Evolutionary conservation across 1,284 basidiomycete genomes (phyloP), one percentile per base, ranked within the genome.

Genomic region (Cutaneotrichosporon cutaneum): DNA sequence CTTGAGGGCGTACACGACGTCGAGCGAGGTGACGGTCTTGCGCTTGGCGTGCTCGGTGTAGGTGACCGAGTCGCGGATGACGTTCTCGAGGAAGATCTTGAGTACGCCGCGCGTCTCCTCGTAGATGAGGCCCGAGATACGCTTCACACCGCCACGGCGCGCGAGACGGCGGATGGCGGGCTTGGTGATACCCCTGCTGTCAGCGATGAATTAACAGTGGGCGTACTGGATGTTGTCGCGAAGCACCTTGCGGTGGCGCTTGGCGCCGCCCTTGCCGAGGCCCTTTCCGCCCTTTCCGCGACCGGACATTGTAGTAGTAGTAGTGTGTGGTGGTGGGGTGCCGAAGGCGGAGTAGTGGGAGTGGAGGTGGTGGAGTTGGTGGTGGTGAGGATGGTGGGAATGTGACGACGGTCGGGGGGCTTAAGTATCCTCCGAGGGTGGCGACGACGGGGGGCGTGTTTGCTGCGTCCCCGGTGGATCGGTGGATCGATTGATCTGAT

Each of bases 41-140:
- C 91, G 87, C 83, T 94, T 94, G 61, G 92, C 91, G 83, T 94
- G 92, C 80, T 94, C 92, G 67, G 90, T 92, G 87, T 94, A 94
- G 67, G 87, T 88, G 77, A 91, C 88, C 48, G 88, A 88, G 82
- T 91, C 92, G 70, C 90, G 88, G 75, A 94, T 92, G 78, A 92
- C 89, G 85, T 76, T 75, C 73, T 81, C 78, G 56, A 79, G 72
- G 83, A 88, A 88, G 75, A 88, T 87, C 82, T 88, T 89, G 74
- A 92, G 83, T 52, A 90, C 88, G 81, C 88, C 86, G 70, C 92
- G 90, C 63, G 90, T 93, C 86, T 94, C 92, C 81, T 94, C 90
- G 81, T 94, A 94, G 82, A 94, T 92, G 70, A 92, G 85, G 77
- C 90, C 90, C 60, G 90, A 92, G 80, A 92, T 92, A 89, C 90